These are phyloP conservation scores for Candolleomyces aberdarensis DNA, from an alignment of 768 basidiomycete species.

Conservation along the genomic window DNA sequence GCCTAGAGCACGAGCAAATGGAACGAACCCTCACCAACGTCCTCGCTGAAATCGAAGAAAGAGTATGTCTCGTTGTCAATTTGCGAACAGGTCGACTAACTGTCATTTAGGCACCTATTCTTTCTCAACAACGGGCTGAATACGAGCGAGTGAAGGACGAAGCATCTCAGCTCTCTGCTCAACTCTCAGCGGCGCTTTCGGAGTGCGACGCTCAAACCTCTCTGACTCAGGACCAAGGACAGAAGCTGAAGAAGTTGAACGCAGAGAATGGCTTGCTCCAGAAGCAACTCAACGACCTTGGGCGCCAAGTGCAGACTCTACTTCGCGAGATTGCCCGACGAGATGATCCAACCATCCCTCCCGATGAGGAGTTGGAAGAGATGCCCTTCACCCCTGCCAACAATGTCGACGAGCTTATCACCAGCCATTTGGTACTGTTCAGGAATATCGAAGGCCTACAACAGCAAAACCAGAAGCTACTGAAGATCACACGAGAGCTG, in stretches of 20 bases:
- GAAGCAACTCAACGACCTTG: conserved; percentile 78
- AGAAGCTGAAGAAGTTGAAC: conserved; percentile 56
- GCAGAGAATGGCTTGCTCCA: conserved; percentile 67
- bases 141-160: conserved; percentile 83
- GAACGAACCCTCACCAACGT: conserved; percentile 77
- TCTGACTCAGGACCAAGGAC: conserved; percentile 54
- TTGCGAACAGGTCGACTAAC: not conserved
- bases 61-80: conserved; percentile 45
- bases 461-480: conserved; percentile 85
- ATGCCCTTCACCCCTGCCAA: conserved; percentile 39
- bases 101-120: conserved; percentile 70
- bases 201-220: conserved; percentile 69
- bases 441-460: conserved; percentile 77
- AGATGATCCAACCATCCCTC: conserved; percentile 78
- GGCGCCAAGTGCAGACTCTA: conserved; percentile 79
- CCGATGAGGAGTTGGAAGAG: conserved; percentile 58
- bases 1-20: conserved; percentile 81
- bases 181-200: conserved; percentile 69
- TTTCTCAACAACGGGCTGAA: conserved; percentile 87
- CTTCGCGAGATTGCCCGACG: conserved; percentile 77
- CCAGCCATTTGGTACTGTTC: conserved; percentile 87
- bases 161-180: conserved; percentile 73
- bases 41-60: conserved; percentile 87
- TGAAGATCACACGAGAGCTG: conserved; percentile 80
- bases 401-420: conserved; percentile 78